Percentiles rank a stretch among this genome's conserved stretches.
phyloP scores from a whole-genome alignment of 176 grass and related monocot genomes.

The Hordeum vulgare region MorexV3_pseudomolecules_assembly NC_058521.1:32396816-32397315 shows the following conservation, averaged over 20 bases:
- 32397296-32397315: slow-evolving; percentile 9
- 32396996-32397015: not conserved
- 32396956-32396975: too few relatives aligned
- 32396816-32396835: slow-evolving; percentile 72
- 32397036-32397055: slow-evolving; percentile 91
- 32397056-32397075: slow-evolving; percentile 76
- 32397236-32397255: slow-evolving; percentile 36
- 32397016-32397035: not conserved
- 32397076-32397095: slow-evolving; percentile 57
- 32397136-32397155: not conserved
- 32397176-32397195: too few relatives aligned
- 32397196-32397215: not conserved
- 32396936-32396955: too few relatives aligned
- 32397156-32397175: not conserved
- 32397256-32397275: slow-evolving; percentile 57
- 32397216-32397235: not conserved
- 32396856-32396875: slow-evolving; percentile 59
- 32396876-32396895: slow-evolving; percentile 70
- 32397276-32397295: slow-evolving; percentile 52
- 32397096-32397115: slow-evolving; percentile 69
- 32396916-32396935: not conserved
- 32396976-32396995: not conserved
- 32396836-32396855: slow-evolving; percentile 87
- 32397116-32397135: slow-evolving; percentile 76
- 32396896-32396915: slow-evolving; percentile 35